phyloP scores from a whole-genome alignment of 2,329 filamentous ascomycete genomes.

The Teratosphaeria nubilosa region DNA sequence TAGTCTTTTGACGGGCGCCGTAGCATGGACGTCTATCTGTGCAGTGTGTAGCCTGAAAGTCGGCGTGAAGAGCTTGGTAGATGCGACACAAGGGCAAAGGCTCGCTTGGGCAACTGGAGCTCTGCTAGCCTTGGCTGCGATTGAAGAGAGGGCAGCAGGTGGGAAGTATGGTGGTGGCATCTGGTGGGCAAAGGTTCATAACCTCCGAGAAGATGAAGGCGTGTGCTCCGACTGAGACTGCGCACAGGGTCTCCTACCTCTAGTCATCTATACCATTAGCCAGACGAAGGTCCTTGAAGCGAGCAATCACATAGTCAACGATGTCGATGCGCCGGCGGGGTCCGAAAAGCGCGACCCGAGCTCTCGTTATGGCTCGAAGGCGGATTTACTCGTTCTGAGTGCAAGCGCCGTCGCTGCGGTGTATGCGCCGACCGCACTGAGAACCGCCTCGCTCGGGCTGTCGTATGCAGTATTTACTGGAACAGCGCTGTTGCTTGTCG shows the following conservation, averaged over 20 bases:
- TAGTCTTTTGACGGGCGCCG: constrained; percentile 33
- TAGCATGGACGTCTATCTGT: constrained; percentile 34
- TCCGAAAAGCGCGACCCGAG: constrained; percentile 9
- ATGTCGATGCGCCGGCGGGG: constrained; percentile 3
- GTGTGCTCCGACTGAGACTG: constrained; percentile 16
- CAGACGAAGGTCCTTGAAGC: constrained; percentile 8
- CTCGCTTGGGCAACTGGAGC: constrained; percentile 31
- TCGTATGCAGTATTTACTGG: constrained; percentile 33
- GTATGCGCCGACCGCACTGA: constrained; percentile 24
- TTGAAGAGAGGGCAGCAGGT: constrained; percentile 37
- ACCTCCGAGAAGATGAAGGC: not conserved
- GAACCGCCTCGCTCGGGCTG: constrained; percentile 30
- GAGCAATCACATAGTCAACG: not conserved
- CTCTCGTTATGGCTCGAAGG: constrained; percentile 16
- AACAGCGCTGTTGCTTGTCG: constrained; percentile 31
- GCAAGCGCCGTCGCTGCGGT: constrained; percentile 28
- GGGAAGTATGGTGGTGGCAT: constrained; percentile 25
- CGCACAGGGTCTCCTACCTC: constrained; percentile 20
- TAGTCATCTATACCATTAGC: constrained; percentile 14
- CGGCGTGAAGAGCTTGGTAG: constrained; percentile 15
- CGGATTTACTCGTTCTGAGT: constrained; percentile 24
- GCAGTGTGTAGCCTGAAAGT: constrained; percentile 23
- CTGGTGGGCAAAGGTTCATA: constrained; percentile 36
- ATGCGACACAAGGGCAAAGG: constrained; percentile 17
- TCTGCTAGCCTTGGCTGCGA: constrained; percentile 31